These are phyloP conservation scores for Trichomonas tenax DNA, from an alignment of 208 protist genomes.

Conservation along the genomic window DNA sequence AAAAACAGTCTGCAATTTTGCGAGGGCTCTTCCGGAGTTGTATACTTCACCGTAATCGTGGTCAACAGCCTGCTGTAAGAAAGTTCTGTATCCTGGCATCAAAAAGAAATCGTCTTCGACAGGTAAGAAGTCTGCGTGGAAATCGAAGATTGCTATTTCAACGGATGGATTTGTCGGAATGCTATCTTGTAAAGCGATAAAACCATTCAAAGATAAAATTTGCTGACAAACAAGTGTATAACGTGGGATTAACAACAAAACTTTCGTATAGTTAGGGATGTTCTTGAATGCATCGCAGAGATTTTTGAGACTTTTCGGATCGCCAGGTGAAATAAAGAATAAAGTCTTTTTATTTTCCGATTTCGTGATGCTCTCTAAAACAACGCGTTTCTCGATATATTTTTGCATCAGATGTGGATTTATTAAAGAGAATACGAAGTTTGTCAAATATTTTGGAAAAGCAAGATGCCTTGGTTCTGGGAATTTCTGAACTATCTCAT, in stretches of 20 bases:
- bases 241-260: neutral
- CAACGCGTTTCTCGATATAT: neutral
- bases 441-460: neutral
- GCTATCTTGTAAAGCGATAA: neutral
- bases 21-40: neutral
- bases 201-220: neutral
- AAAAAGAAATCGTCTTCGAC: slow-evolving; percentile 17
- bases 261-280: neutral
- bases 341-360: neutral
- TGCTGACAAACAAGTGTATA: neutral
- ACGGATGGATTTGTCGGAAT: neutral
- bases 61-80: neutral
- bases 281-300: neutral
- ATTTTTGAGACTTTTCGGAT: neutral
- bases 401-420: neutral
- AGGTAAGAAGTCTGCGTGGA: neutral
- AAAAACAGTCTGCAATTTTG: neutral
- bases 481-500: neutral
- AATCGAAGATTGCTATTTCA: neutral
- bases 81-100: neutral
- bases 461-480: neutral
- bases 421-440: neutral
- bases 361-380: neutral
- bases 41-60: neutral
- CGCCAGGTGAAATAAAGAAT: neutral